Percentiles rank a stretch among this genome's conserved stretches.
Evolutionary conservation across 139 green algal species (phyloP).

Genomic region (Raphidocelis subcapitata): DNA sequence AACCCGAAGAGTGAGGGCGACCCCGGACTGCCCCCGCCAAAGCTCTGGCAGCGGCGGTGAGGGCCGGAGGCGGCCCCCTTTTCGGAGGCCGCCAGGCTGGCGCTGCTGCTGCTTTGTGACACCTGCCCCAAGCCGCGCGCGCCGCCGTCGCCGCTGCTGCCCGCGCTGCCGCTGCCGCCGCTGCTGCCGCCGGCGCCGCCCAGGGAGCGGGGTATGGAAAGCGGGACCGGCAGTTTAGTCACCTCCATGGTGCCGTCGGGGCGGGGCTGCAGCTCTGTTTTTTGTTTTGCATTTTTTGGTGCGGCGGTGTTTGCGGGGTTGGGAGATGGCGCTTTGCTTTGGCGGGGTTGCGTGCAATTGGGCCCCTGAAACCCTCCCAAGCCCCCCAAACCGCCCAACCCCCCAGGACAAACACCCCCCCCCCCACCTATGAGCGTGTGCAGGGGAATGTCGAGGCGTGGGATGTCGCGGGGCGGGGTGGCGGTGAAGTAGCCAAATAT

Average conservation of each 20-base stretch:
- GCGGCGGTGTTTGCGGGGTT: no score
- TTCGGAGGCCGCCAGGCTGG: neutral
- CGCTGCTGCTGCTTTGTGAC: conserved; percentile 4
- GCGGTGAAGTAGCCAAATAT: conserved; percentile 90
- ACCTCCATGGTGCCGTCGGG: conserved; percentile 86
- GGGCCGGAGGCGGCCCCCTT: neutral
- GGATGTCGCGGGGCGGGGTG: conserved; percentile 37
- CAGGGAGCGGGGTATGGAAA: neutral
- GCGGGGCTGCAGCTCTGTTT: conserved; percentile 64
- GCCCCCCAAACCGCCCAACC: no score
- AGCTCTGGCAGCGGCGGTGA: no score
- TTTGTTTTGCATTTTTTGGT: conserved; percentile 15
- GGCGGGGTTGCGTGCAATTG: no score
- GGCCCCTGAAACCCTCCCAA: no score
- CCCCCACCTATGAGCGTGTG: conserved; percentile 75
- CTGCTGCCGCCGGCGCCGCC: neutral
- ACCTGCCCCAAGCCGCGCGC: neutral
- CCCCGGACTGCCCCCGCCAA: no score
- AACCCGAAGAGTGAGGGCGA: no score
- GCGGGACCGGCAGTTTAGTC: conserved; percentile 9
- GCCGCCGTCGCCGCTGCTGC: neutral
- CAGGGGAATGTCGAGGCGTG: conserved; percentile 69
- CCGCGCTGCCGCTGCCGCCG: neutral
- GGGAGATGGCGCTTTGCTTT: no score
- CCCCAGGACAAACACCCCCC: neutral